Evolutionary conservation across 768 basidiomycete species (phyloP).

Genomic region (Lentinula raphanica): DNA sequence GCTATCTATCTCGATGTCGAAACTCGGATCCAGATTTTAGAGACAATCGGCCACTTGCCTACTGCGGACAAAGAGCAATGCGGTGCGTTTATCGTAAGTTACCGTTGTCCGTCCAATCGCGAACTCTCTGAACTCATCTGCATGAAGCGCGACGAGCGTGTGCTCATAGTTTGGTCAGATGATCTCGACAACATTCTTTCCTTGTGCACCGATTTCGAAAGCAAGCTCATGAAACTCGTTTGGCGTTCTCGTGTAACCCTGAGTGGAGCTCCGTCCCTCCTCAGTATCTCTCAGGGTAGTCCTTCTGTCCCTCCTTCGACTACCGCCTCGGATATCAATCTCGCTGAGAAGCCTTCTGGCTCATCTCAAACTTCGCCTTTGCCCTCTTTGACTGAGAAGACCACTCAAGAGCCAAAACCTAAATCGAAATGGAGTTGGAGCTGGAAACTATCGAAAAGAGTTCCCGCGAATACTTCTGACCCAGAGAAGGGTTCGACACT

Average conservation of each 20-base stretch:
- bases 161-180: conserved; percentile 83
- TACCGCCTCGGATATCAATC: conserved; percentile 48
- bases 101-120: conserved; percentile 10
- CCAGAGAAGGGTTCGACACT: conserved; percentile 43
- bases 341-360: conserved; percentile 41
- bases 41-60: conserved; percentile 60
- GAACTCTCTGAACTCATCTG: conserved; percentile 7
- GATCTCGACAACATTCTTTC: conserved; percentile 76
- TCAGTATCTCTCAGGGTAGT: conserved; percentile 32
- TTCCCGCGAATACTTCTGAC: conserved; percentile 30
- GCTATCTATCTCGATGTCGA: conserved; percentile 70
- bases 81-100: conserved; percentile 79
- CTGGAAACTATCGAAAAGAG: conserved; percentile 38
- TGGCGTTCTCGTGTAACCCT: conserved; percentile 40
- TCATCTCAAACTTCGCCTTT: conserved; percentile 25
- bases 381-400: conserved; percentile 21
- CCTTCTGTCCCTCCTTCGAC: conserved; percentile 40
- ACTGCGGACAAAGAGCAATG: conserved; percentile 88
- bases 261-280: conserved; percentile 28
- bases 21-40: conserved; percentile 84
- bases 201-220: conserved; percentile 66
- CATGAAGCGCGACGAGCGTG: conserved; percentile 71
- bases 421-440: conserved; percentile 36
- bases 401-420: conserved; percentile 20
- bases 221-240: conserved; percentile 54